Percentiles rank a stretch among this genome's conserved stretches.
Evolutionary conservation across 495 filamentous ascomycete species (phyloP).

Genomic region (Ascodesmis nigricans): DNA sequence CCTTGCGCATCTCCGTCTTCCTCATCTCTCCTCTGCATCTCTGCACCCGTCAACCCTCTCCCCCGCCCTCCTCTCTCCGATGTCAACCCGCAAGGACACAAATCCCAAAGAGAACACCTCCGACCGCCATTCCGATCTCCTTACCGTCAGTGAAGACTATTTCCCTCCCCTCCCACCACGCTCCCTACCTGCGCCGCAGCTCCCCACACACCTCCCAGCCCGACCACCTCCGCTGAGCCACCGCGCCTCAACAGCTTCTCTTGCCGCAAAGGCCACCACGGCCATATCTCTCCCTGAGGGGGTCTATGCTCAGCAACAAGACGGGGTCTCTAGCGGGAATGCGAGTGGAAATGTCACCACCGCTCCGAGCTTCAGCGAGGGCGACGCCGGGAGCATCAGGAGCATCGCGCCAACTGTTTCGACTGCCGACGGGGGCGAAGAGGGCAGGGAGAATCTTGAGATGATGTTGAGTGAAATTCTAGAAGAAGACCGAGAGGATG

Average conservation of each 20-base stretch:
- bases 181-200: constrained; percentile 6
- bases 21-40: no score
- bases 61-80: no score
- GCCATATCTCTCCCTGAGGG: constrained; percentile 21
- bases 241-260: constrained; percentile 9
- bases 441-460: no score
- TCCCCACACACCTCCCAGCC: constrained; percentile 4
- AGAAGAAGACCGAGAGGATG: no score
- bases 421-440: no score
- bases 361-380: constrained; percentile 18
- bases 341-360: constrained; percentile 12
- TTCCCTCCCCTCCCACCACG: constrained; percentile 16
- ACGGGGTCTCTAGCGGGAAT: constrained; percentile 6
- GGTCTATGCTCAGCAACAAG: constrained; percentile 19
- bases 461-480: no score
- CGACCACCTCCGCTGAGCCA: constrained; percentile 5
- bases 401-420: constrained; percentile 65
- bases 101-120: no score
- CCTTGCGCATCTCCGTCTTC: no score
- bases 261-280: constrained; percentile 19
- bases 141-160: constrained; percentile 17
- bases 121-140: no score
- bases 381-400: constrained; percentile 64
- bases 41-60: no score
- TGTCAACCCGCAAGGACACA: no score